Base-by-base conservation (phyloP, 1,284 basidiomycete species). In the Microstroma glucosiphilum region DNA sequence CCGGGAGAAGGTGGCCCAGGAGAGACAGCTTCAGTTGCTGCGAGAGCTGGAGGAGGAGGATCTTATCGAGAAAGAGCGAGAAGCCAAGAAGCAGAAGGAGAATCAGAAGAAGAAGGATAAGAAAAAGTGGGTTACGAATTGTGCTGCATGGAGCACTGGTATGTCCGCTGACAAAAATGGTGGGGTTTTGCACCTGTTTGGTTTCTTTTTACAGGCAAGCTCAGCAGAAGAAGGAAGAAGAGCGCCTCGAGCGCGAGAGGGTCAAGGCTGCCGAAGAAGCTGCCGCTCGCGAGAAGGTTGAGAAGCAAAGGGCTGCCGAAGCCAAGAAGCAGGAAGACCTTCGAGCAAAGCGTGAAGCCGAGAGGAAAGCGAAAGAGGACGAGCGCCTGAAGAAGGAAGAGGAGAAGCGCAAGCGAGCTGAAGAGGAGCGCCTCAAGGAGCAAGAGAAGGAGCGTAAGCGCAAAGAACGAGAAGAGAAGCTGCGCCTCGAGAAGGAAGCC, bases 51-150 rank as follows among this genome's bases (percentile, higher is more conserved):
- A 92, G 78, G 90, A 91, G 73, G 91, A 94, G 81, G 89, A 92
- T 76, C 86, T 87, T 78, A 81, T 85, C 57, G 84, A 86, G 58
- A 87, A 87, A 73, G 90, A 92, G 73, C 85, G 86, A 70, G 92
- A 96, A 82, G 90, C 88, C 64, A 94, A 96, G 85, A 93, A 93
- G 82, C 88, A 90, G 80, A 90, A 87, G 69, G 91, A 96, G 82
- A 92, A 92, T 80, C 91, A 96, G 85, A 93, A 92, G 84, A 97
- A 97, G 86, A 97, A 97, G 84, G 92, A 94, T 80, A 94, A 94
- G 87, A 90, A 90, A 83, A 87, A 83, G 89, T 91, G 70, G 40
- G 85, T 81, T 40, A 61, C 46, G 13, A 37, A 19, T 9, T 43
- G 40, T 8, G 11, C 1, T 23, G 12, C 17, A 12, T 26, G 23